Base-by-base conservation (phyloP, 1,284 basidiomycete genomes). In the Naganishia cerealis region DNA sequence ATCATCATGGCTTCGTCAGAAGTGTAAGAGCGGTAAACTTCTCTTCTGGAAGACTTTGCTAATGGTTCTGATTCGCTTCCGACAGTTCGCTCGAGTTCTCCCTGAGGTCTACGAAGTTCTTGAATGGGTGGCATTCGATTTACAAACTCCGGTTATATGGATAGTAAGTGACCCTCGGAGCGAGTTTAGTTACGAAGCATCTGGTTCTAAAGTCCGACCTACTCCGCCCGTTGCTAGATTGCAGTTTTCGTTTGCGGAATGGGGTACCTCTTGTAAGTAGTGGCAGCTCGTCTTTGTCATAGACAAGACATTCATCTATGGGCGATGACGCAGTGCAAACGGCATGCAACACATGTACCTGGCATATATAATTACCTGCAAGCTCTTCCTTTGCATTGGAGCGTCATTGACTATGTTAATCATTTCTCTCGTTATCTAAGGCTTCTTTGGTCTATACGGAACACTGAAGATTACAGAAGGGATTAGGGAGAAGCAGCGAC, bases 221-320 rank as follows among this genome's bases (percentile, higher is more conserved):
- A 50, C n/a, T n/a, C 8, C 46, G n/a, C 16, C 7, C 16, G 18
- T 33, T 2, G 29, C 29, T n/a, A 59, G 57, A 59, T 59, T 15
- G 57, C 8, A n/a, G 57, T 6, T 7, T 59, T 29, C 21, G 48
- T 59, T 9, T 12, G 26, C 15, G 57, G 42, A 16, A 10, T 46
- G 29, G 42, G 46, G 26, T 46, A 33, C 43, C 18, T 59, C 13
- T 48, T 59, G 57, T 59, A 29, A 33, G 40, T 58, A 13, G 29
- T 33, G 29, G 29, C 29, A 13, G 9, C 5, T 6, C 16, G 43
- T 2, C 29, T 33, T 33, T 33, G 29, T 33, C 29, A 18, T 6
- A 6, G 29, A 33, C 29, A 33, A 33, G 29, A 33, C 29, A 33
- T 33, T 33, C 3, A 33, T 33, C 29, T 33, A 6, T 33, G 29